Evolutionary conservation across 768 basidiomycete species (phyloP).

Genomic region (Boletellus ananiceps): DNA sequence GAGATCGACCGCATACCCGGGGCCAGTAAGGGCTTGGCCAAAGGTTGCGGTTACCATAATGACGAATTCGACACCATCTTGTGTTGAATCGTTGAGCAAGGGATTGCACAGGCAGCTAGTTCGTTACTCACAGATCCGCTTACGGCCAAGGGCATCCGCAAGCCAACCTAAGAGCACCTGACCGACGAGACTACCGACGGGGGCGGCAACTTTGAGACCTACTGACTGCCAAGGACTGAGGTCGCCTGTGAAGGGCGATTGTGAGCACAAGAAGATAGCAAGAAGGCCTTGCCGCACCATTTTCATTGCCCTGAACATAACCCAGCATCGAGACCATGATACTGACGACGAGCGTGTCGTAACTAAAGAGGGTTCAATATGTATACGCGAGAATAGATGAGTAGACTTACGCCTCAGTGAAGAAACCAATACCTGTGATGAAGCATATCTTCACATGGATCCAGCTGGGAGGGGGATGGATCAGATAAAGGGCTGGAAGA

Average conservation of each 20-base stretch:
- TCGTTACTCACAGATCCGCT: constrained; percentile 64
- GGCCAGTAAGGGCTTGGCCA: constrained; percentile 70
- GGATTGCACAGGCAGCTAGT: background rate
- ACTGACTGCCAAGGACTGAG: constrained; percentile 61
- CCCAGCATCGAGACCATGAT: constrained; percentile 81
- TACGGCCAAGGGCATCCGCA: constrained; percentile 70
- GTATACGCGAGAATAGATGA: background rate
- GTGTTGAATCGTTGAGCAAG: constrained; percentile 3
- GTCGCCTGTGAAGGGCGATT: constrained; percentile 14
- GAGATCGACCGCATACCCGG: constrained; percentile 55
- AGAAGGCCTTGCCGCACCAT: constrained; percentile 3
- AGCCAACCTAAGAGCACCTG: constrained; percentile 76
- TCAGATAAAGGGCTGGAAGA: background rate
- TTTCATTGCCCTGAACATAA: constrained; percentile 59
- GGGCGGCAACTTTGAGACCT: constrained; percentile 72
- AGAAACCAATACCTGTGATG: constrained; percentile 78
- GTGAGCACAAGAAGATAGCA: background rate
- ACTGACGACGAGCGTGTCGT: constrained; percentile 87
- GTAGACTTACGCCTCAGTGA: constrained; percentile 69
- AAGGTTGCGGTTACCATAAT: constrained; percentile 77
- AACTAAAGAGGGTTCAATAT: constrained; percentile 29
- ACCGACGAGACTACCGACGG: constrained; percentile 67
- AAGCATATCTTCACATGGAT: constrained; percentile 76
- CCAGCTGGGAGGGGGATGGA: constrained; percentile 44
- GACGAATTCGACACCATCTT: constrained; percentile 54